Base-by-base conservation (phyloP, 2,329 filamentous ascomycete genomes). In the Epichloe hybrida region DNA sequence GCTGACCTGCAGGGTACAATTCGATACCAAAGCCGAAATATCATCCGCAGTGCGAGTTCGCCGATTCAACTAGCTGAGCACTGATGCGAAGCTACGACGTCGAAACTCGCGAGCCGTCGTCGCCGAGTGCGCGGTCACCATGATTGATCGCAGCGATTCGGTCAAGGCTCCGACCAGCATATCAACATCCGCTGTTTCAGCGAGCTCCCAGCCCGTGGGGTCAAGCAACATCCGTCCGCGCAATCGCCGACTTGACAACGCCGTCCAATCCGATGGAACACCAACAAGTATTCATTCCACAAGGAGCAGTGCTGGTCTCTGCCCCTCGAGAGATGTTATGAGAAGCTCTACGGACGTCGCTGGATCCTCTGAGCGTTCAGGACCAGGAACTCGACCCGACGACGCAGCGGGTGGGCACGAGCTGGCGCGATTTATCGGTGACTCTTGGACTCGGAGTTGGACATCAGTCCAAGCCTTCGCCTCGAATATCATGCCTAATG, bases 391-490 rank as follows among this genome's bases (percentile, higher is more conserved):
- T 52, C 50, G 56, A 56, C 50, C 64, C 20, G 58, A 56, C 40
- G 64, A 52, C 54, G 61, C 57, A 55, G 49, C 66, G 43, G 68
- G 66, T 41, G 63, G 67, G 46, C 67, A 69, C 31, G 65, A 67
- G 42, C 47, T 70, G 42, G 56, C 59, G 20, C 65, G 66, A 53
- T 67, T 78, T 45, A 62, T 78, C 9, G 74, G 72, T 50, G 71
- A 74, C 44, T 72, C 75, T 2, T 76, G 75, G 69, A 64, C 71
- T 2, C 71, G 76, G 35, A 73, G 70, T 58, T 80, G 77, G 77
- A 67, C 72, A 3, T 76, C 76, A 5, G 71, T 80, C 3, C 73
- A 77, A 52, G 75, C 72, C 38, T 69, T 80, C 48, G 75, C 77
- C 5, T 69, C 73, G 2, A 73, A 72, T 15, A 57, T 68, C 17